Percentiles rank a stretch among this genome's conserved stretches.
These are phyloP conservation scores for Fragilaria crotonensis DNA, from an alignment of 108 stramenopile genomes.

Conservation along the genomic window DNA sequence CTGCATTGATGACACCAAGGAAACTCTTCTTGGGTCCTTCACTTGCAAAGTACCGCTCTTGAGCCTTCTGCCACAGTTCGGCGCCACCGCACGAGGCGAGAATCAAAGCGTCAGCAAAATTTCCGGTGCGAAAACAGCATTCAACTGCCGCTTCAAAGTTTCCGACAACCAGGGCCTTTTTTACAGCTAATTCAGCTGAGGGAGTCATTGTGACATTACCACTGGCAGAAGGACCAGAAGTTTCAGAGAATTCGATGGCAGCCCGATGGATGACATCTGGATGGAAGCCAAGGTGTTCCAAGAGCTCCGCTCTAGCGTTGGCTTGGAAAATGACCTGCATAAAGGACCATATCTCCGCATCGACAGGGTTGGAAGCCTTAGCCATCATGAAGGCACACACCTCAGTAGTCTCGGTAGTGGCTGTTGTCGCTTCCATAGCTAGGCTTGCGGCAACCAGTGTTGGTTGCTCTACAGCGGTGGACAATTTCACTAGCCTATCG, in stretches of 20 bases:
- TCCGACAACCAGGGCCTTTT: conserved; percentile 87
- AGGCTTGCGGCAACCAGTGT: conserved; percentile 51
- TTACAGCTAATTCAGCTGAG: conserved; percentile 67
- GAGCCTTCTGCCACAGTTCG: conserved; percentile 89
- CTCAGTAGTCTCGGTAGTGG: conserved; percentile 39
- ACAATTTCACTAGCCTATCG: conserved; percentile 40
- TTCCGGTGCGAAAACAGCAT: conserved; percentile 84
- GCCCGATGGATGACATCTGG: conserved; percentile 50
- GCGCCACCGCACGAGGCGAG: conserved; percentile 90
- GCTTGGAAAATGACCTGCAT: conserved; percentile 92
- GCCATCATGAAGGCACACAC: conserved; percentile 66
- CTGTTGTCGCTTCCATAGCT: conserved; percentile 64
- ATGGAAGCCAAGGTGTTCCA: conserved; percentile 90
- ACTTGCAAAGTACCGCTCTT: conserved; percentile 78
- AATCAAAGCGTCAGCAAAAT: conserved; percentile 90
- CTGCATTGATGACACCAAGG: conserved; percentile 77
- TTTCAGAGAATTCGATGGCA: conserved; percentile 40
- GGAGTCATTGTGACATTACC: conserved; percentile 25
- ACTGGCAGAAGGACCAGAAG: neutral
- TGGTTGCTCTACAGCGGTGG: conserved; percentile 56
- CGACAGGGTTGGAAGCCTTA: conserved; percentile 17
- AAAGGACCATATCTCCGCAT: conserved; percentile 82
- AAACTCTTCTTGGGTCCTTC: conserved; percentile 68
- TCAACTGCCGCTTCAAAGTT: conserved; percentile 96
- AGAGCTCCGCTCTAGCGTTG: conserved; percentile 85